phyloP scores from a whole-genome alignment of 192 early-diverging fungal genomes.

The Coemansia sp. region DNA sequence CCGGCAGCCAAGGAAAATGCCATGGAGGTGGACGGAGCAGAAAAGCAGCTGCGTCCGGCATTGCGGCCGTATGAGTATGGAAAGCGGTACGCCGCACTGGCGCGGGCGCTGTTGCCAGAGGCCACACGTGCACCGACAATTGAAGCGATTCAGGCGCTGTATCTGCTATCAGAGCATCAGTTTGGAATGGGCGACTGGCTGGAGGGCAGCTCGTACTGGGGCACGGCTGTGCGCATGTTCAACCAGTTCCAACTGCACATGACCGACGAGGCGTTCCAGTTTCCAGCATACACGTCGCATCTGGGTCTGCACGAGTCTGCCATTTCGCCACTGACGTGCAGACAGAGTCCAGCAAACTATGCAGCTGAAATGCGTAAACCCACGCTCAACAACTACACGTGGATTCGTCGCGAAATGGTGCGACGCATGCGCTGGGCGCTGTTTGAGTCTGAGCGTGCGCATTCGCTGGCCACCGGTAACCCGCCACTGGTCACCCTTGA shows the following conservation, averaged over 20 bases:
- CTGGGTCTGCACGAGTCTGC: constrained; percentile 52
- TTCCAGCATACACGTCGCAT: constrained; percentile 53
- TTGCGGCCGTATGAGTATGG: constrained; percentile 34
- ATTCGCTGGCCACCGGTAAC: constrained; percentile 39
- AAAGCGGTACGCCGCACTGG: constrained; percentile 24
- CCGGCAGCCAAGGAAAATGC: neutral
- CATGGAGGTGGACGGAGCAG: constrained; percentile 4
- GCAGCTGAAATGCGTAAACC: constrained; percentile 42
- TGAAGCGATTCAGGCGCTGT: constrained; percentile 48
- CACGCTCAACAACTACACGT: constrained; percentile 38
- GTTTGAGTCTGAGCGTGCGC: constrained; percentile 51
- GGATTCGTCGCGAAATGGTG: constrained; percentile 50
- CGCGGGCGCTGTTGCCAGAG: constrained; percentile 38
- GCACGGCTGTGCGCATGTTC: constrained; percentile 53
- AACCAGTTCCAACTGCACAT: constrained; percentile 54
- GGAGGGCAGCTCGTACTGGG: constrained; percentile 50
- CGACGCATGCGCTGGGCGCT: constrained; percentile 53
- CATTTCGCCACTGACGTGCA: constrained; percentile 38
- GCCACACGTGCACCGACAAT: constrained; percentile 36
- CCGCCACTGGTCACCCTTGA: constrained; percentile 53
- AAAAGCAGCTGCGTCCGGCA: neutral
- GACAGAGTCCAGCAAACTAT: constrained; percentile 50
- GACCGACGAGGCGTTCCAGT: constrained; percentile 54
- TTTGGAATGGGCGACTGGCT: constrained; percentile 53
- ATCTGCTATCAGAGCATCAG: constrained; percentile 43